These are phyloP conservation scores for Podaxis pistillaris DNA, from an alignment of 768 basidiomycete species.

Conservation along the genomic window DNA sequence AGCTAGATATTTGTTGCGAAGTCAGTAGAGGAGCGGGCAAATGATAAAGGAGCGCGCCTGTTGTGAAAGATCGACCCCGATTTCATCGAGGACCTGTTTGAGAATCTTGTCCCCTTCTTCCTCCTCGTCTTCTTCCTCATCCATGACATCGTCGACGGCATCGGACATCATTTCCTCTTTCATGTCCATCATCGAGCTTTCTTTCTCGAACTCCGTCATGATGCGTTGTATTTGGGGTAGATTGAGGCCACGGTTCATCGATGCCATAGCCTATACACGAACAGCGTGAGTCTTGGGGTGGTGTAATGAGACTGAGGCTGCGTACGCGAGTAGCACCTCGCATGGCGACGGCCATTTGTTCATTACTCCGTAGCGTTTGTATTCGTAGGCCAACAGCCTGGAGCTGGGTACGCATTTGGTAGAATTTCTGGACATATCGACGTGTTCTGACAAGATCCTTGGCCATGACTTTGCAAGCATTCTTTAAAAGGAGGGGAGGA, in stretches of 20 bases:
- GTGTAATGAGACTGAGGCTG: conserved; percentile 17
- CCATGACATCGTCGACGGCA: conserved; percentile 96
- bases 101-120: conserved; percentile 94
- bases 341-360: conserved; percentile 99
- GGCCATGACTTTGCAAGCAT: conserved; percentile 99
- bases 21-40: conserved; percentile 2
- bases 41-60: conserved; percentile 43
- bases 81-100: conserved; percentile 95
- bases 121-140: conserved; percentile 95
- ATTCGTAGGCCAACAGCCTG: conserved; percentile 95
- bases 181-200: conserved; percentile 99
- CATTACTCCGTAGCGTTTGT: conserved; percentile 94
- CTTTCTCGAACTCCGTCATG: conserved; percentile 98
- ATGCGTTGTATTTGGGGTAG: conserved; percentile 93
- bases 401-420: conserved; percentile 97
- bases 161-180: conserved; percentile 99
- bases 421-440: conserved; percentile 95
- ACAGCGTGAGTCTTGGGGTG: conserved; percentile 12
- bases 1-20: conserved; percentile 47
- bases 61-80: conserved; percentile 89
- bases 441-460: conserved; percentile 97
- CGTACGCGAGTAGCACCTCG: conserved; percentile 92
- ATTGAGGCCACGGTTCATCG: conserved; percentile 97
- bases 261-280: conserved; percentile 81
- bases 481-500: conserved; percentile 45